A percentile compares a stretch with the other conserved stretches of the same genome.
Evolutionary conservation across 2,329 filamentous ascomycete species (phyloP).

Genomic region (Botrytis tulipae): DNA sequence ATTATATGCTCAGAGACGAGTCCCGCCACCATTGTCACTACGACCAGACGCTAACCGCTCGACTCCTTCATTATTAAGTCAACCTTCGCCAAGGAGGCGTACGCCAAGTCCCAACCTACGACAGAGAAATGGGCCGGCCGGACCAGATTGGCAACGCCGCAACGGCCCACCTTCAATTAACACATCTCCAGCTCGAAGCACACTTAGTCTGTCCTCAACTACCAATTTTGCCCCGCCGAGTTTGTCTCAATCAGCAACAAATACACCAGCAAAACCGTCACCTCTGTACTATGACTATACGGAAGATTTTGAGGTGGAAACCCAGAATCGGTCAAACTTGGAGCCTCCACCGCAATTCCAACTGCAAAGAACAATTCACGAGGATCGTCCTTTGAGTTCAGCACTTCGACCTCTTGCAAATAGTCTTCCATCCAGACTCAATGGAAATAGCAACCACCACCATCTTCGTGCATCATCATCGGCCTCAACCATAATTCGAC

Average conservation of each 20-base stretch:
- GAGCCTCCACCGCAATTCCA: slow-evolving; percentile 34
- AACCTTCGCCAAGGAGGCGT: slow-evolving; percentile 32
- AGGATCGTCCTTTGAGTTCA: slow-evolving; percentile 33
- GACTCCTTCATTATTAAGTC: slow-evolving; percentile 33
- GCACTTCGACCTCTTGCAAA: slow-evolving; percentile 21
- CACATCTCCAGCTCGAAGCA: slow-evolving; percentile 37
- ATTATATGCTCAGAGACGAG: slow-evolving; percentile 35
- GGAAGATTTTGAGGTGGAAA: slow-evolving; percentile 38
- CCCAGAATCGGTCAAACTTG: slow-evolving; percentile 23
- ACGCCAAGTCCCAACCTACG: slow-evolving; percentile 31
- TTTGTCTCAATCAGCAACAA: slow-evolving; percentile 30
- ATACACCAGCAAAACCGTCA: slow-evolving; percentile 35
- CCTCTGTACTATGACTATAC: slow-evolving; percentile 41
- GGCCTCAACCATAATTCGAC: slow-evolving; percentile 22
- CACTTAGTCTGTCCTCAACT: slow-evolving; percentile 37
- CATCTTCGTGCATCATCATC: slow-evolving; percentile 27
- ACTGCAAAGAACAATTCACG: slow-evolving; percentile 35
- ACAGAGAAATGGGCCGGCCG: slow-evolving; percentile 24
- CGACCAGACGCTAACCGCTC: slow-evolving; percentile 36
- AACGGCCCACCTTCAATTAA: slow-evolving; percentile 30
- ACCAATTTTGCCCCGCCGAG: slow-evolving; percentile 29
- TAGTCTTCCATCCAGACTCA: slow-evolving; percentile 14
- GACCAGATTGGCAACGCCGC: slow-evolving; percentile 30
- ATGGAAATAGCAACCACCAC: slow-evolving; percentile 14
- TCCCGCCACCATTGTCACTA: slow-evolving; percentile 30